Evolutionary conservation across 2,329 filamentous ascomycete species (phyloP), one percentile per base, ranked within the genome.

Genomic region (Sclerotiophoma versabilis): DNA sequence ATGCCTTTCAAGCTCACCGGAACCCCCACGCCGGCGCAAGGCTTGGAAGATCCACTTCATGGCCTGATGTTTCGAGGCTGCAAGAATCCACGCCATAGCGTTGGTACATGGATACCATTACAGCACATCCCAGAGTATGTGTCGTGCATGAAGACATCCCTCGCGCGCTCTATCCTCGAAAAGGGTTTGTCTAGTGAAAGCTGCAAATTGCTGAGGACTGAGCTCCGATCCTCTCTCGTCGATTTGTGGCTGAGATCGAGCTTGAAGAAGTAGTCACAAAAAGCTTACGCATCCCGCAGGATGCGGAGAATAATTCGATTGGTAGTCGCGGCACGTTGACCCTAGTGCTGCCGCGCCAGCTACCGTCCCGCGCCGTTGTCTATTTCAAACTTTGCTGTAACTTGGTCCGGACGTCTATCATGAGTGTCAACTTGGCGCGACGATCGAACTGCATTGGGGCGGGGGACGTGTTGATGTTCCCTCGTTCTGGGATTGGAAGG

Each of bases 31-130:
- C 23, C 26, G 2, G 14, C 11, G 23, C 12, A 30, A 29, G 11
- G 26, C 27, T 34, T 29, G 26, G 17, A 15, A 44, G 51, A 29
- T 41, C 51, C 51, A 54, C 51, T 37, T 30, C 22, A 30, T 6
- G 26, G 29, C 33, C 51, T 48, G 49, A 39, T 23, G 51, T 54
- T 54, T 54, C 51, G 51, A 49, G 51, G 34, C 33, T 15, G 19
- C 29, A 44, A 14, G 11, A 41, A 20, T 33, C 38, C 34, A 33
- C 30, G 17, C 36, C 34, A 33, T 43, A 11, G 10, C n/a, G 5
- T 34, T 25, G 45, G 11, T 26, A 41, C 45, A 20, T 44, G 45
- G 45, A 33, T 39, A 4, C 4, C 15, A 34, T 38, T 2, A 15
- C 34, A 39, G 44, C 51, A 49, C 44, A 54, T 34, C 33, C 51